A percentile compares a stretch with the other conserved stretches of the same genome.
These are phyloP conservation scores for Gentiana dahurica DNA, from an alignment of 257 asterid species.

Conservation along the genomic window DNA sequence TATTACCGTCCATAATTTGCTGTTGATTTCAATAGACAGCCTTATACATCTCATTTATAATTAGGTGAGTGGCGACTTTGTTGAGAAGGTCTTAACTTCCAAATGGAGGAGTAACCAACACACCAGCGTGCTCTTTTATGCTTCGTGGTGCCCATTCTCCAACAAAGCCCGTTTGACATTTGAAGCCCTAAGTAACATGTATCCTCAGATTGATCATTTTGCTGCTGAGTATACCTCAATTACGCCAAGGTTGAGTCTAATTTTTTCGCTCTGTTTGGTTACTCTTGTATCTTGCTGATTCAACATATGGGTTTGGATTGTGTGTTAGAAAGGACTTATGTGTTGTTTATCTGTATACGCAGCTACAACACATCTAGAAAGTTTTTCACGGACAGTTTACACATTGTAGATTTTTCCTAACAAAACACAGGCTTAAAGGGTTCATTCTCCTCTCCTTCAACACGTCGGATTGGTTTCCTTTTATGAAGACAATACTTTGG, in stretches of 20 bases:
- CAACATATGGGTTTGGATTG: background rate
- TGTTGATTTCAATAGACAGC: too few species aligned
- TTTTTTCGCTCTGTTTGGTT: background rate
- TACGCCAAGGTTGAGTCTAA: conserved; percentile 38
- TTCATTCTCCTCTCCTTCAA: too few species aligned
- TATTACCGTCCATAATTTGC: too few species aligned
- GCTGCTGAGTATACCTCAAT: conserved; percentile 45
- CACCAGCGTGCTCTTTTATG: conserved; percentile 42
- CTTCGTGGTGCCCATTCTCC: conserved; percentile 67
- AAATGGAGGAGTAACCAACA: conserved; percentile 20
- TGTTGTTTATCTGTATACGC: too few species aligned
- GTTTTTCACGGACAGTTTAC: too few species aligned
- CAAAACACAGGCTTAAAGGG: too few species aligned
- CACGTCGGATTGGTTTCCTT: too few species aligned
- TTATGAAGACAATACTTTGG: too few species aligned
- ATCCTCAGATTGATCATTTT: conserved; percentile 48
- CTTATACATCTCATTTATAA: too few species aligned
- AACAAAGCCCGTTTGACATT: conserved; percentile 24
- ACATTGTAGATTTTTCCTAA: too few species aligned
- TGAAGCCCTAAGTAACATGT: conserved; percentile 43
- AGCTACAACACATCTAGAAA: too few species aligned
- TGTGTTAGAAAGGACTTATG: too few species aligned
- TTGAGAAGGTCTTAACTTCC: conserved; percentile 34
- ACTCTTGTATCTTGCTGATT: background rate
- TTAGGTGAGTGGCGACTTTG: conserved; percentile 42